Evolutionary conservation across 2,329 filamentous ascomycete species (phyloP).

Genomic region (Colletotrichum musicola): DNA sequence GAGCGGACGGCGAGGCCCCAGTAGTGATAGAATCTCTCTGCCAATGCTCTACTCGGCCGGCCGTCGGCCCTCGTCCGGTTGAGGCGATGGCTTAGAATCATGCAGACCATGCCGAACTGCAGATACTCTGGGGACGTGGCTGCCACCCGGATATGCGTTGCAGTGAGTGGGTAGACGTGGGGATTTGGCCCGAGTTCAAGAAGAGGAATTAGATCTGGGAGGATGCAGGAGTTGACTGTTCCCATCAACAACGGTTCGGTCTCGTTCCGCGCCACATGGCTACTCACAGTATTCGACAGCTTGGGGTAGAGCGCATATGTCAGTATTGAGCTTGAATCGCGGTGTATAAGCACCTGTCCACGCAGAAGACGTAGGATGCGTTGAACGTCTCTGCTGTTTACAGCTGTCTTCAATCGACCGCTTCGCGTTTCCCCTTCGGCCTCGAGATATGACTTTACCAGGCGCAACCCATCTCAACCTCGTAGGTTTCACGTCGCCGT

Average conservation of each 20-base stretch:
- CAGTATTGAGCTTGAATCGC: background rate
- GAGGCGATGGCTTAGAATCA: conserved; percentile 49
- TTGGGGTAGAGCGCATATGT: conserved; percentile 11
- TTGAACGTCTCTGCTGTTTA: background rate
- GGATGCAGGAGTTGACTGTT: conserved; percentile 22
- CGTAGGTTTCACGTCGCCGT: conserved; percentile 6
- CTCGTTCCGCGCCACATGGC: background rate
- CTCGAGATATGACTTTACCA: background rate
- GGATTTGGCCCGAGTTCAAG: conserved; percentile 42
- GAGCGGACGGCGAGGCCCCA: conserved; percentile 48
- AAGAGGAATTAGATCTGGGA: conserved; percentile 9
- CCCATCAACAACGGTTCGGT: background rate
- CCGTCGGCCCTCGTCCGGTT: conserved; percentile 43
- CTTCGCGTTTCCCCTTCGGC: background rate
- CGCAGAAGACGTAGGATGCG: background rate
- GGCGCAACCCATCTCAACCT: conserved; percentile 12
- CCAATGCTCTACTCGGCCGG: conserved; percentile 37
- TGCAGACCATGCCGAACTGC: conserved; percentile 44
- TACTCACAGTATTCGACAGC: conserved; percentile 18
- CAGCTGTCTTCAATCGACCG: background rate
- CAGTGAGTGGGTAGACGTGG: conserved; percentile 45
- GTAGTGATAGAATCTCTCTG: conserved; percentile 46
- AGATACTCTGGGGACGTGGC: conserved; percentile 6
- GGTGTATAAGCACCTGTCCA: background rate
- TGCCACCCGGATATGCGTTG: conserved; percentile 4